These are phyloP conservation scores for Penicillium crustosum DNA, from an alignment of 2,329 filamentous ascomycete genomes.

Conservation along the genomic window DNA sequence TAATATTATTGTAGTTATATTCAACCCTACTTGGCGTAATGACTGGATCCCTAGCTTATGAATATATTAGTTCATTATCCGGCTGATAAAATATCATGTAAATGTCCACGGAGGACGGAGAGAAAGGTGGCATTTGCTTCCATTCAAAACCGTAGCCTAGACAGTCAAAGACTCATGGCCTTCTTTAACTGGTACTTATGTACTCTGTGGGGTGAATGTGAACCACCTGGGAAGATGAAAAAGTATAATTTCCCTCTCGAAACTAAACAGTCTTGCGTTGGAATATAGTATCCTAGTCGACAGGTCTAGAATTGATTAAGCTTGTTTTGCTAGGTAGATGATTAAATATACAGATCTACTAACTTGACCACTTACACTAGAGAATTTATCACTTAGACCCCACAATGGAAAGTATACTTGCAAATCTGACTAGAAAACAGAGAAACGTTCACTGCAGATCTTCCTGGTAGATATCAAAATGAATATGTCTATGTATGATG, in stretches of 20 bases:
- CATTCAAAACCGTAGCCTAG: not conserved
- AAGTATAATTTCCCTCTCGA: not conserved
- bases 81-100: not conserved
- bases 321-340: not conserved
- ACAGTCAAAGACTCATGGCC: not conserved
- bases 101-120: not conserved
- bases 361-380: not conserved
- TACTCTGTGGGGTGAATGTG: not conserved
- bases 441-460: not conserved
- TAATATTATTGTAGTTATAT: too few species aligned
- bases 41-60: too few species aligned
- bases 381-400: too few species aligned
- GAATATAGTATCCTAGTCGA: not conserved
- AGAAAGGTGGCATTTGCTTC: not conserved
- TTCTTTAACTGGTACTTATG: not conserved
- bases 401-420: not conserved
- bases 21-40: too few species aligned
- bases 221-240: not conserved
- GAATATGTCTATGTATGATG: not conserved
- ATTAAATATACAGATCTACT: not conserved
- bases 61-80: not conserved
- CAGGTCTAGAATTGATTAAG: too few species aligned
- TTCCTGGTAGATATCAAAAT: not conserved
- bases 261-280: not conserved
- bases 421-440: not conserved